Evolutionary conservation across 2,329 filamentous ascomycete species (phyloP).

Genomic region (Botrytis fabae): DNA sequence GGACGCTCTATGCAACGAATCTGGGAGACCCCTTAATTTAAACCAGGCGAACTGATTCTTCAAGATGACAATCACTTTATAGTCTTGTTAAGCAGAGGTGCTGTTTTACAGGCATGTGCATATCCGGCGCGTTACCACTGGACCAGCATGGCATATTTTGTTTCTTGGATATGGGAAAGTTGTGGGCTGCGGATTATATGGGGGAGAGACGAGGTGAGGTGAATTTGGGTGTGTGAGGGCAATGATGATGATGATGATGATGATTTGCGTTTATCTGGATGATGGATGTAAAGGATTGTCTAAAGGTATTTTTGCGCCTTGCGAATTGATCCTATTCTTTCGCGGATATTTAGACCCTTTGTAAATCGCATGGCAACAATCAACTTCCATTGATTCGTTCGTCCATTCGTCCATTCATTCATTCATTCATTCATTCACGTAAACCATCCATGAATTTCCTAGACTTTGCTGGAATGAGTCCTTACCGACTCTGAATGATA

Average conservation of each 20-base stretch:
- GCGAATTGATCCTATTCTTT: neutral
- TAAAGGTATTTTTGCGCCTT: neutral
- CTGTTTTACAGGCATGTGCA: neutral
- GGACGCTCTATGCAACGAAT: slow-evolving; percentile 4
- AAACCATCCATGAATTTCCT: neutral
- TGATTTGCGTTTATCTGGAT: neutral
- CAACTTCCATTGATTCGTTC: neutral
- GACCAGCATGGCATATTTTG: neutral
- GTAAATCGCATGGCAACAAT: neutral
- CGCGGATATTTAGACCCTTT: neutral
- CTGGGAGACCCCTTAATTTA: neutral
- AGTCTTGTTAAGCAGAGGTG: neutral
- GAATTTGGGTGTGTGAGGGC: neutral
- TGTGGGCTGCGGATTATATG: neutral
- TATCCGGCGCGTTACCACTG: neutral
- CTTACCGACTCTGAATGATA: neutral
- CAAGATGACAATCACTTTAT: neutral
- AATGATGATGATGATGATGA: neutral
- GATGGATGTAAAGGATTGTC: neutral
- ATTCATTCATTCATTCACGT: neutral
- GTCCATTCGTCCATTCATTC: too few species aligned
- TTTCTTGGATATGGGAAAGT: neutral
- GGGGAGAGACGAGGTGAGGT: neutral
- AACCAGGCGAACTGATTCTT: neutral
- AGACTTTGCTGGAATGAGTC: neutral